Percentiles rank a stretch among this genome's conserved stretches.
Conservation (phyloP, 108 stramenopile species). For the Phaeodactylum tricornutum region DNA sequence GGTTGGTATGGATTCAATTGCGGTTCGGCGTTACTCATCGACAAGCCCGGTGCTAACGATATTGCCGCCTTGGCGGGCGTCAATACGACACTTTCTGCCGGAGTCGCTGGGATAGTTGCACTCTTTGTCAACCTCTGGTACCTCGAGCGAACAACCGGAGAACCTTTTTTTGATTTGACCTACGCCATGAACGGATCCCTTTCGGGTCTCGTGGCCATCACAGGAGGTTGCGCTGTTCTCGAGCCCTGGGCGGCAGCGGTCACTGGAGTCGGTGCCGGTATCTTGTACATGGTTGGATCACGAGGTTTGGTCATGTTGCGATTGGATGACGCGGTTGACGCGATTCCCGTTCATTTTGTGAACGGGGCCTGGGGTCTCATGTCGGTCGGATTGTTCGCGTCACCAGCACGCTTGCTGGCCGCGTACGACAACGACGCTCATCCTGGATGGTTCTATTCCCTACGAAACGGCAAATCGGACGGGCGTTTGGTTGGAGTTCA, state of each 20-base stretch:
- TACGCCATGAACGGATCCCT: conserved; percentile 53
- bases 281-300: conserved; percentile 57
- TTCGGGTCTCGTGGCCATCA: conserved; percentile 77
- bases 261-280: conserved; percentile 74
- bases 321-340: conserved; percentile 91
- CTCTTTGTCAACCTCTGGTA: conserved; percentile 33
- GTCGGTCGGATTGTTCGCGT: conserved; percentile 77
- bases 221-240: conserved; percentile 74
- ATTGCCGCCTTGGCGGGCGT: conserved; percentile 65
- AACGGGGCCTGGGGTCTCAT: conserved; percentile 83
- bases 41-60: conserved; percentile 14
- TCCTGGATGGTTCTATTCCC: conserved; percentile 56
- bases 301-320: conserved; percentile 54
- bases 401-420: conserved; percentile 17
- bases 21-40: conserved; percentile 60
- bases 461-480: conserved; percentile 22
- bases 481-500: conserved; percentile 56
- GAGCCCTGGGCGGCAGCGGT: conserved; percentile 81
- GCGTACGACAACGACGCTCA: conserved; percentile 42
- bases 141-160: conserved; percentile 34
- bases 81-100: conserved; percentile 75
- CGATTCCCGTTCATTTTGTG: conserved; percentile 84
- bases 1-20: conserved; percentile 96
- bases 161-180: conserved; percentile 43
- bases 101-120: conserved; percentile 36